Percentiles rank a stretch among this genome's conserved stretches.
phyloP scores from a whole-genome alignment of 1,284 basidiomycete genomes.

The Pseudozyma sp. region DNA sequence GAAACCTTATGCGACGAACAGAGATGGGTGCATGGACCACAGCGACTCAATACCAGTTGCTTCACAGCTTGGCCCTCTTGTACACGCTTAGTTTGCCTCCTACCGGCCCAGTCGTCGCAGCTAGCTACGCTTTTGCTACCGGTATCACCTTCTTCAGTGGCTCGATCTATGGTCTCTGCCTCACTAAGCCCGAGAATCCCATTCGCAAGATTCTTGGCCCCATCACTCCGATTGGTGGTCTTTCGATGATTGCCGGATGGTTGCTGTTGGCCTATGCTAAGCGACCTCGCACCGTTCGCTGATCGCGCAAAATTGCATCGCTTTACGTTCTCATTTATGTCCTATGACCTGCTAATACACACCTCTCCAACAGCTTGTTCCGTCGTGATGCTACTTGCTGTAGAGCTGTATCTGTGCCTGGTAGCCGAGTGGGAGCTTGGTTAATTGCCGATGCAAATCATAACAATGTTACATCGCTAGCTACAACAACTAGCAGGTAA shows the following conservation, averaged over 20 bases:
- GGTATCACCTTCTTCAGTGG: constrained; percentile 67
- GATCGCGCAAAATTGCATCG: background rate
- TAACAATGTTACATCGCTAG: background rate
- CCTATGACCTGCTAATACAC: constrained; percentile 2
- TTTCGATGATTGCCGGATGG: constrained; percentile 65
- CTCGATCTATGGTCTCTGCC: constrained; percentile 64
- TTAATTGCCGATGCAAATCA: background rate
- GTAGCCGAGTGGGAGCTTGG: background rate
- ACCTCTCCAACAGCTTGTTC: constrained; percentile 1
- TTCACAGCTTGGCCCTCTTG: constrained; percentile 65
- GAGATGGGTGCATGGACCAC: constrained; percentile 63
- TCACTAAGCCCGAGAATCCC: constrained; percentile 54
- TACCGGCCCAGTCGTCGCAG: constrained; percentile 42
- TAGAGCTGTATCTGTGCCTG: background rate
- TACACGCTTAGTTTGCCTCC: constrained; percentile 46
- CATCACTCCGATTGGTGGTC: constrained; percentile 62
- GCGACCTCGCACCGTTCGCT: constrained; percentile 41
- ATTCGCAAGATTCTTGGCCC: constrained; percentile 62
- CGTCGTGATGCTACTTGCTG: background rate
- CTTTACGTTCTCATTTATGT: background rate
- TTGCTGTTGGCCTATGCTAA: constrained; percentile 58
- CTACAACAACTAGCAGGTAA: background rate
- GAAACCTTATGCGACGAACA: constrained; percentile 4
- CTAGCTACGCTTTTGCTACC: constrained; percentile 56
- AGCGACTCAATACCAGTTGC: constrained; percentile 63